These are phyloP conservation scores for Paraurostyla sp. DNA, from an alignment of 73 alveolate genomes.

Conservation along the genomic window DNA sequence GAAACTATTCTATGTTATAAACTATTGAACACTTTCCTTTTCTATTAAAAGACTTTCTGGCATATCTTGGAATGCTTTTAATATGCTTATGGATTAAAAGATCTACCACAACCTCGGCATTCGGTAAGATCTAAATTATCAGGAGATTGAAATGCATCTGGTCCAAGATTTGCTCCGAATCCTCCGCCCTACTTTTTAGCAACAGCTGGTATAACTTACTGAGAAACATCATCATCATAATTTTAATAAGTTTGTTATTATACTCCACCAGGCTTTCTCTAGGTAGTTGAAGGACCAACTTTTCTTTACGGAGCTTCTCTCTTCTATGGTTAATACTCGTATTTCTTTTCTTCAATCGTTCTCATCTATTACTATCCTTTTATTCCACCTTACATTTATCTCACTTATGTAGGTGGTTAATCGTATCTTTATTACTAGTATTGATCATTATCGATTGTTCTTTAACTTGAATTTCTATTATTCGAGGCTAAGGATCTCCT, in stretches of 20 bases:
- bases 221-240: slow-evolving; percentile 41
- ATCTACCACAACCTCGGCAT: slow-evolving; percentile 77
- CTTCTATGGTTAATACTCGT: slow-evolving; percentile 5
- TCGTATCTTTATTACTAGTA: neutral
- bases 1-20: slow-evolving; percentile 65
- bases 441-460: neutral
- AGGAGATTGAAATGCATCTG: slow-evolving; percentile 41
- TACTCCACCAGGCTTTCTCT: neutral
- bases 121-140: slow-evolving; percentile 19
- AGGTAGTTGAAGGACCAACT: neutral
- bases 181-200: slow-evolving; percentile 39
- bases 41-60: slow-evolving; percentile 81
- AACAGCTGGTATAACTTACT: slow-evolving; percentile 25
- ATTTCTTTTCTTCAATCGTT: slow-evolving; percentile 26
- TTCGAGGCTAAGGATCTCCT: neutral
- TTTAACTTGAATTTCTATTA: neutral
- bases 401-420: neutral
- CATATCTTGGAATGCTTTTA: slow-evolving; percentile 80
- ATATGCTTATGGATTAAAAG: slow-evolving; percentile 71
- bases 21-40: slow-evolving; percentile 80
- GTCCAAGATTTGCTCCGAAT: slow-evolving; percentile 1
- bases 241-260: neutral
- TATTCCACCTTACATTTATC: neutral
- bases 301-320: slow-evolving; percentile 26
- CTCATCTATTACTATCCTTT: neutral